Evolutionary conservation across 2,329 filamentous ascomycete species (phyloP).

Genomic region (Conoideocrella luteorostrata): DNA sequence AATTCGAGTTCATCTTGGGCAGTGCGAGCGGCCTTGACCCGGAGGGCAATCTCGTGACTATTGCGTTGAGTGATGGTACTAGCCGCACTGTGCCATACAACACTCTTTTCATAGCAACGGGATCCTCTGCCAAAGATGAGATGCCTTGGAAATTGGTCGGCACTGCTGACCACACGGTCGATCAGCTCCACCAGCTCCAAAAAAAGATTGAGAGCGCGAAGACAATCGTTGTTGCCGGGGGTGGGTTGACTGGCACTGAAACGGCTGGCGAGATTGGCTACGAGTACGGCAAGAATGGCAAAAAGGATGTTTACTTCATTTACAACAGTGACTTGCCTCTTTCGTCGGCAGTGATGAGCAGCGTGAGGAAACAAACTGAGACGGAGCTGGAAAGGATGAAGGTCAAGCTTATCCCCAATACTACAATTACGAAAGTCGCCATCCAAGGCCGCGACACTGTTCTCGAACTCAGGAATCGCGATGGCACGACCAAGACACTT

Average conservation of each 20-base stretch:
- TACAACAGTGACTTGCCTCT: conserved; percentile 34
- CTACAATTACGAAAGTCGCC: conserved; percentile 27
- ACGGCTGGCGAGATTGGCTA: conserved; percentile 44
- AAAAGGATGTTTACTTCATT: conserved; percentile 42
- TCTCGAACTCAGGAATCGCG: conserved; percentile 27
- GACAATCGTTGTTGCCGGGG: conserved; percentile 46
- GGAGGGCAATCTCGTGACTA: conserved; percentile 33
- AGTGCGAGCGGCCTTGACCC: conserved; percentile 39
- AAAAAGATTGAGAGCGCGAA: conserved; percentile 33
- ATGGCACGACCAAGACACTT: conserved; percentile 31
- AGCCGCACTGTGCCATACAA: conserved; percentile 40
- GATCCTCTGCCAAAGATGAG: conserved; percentile 33
- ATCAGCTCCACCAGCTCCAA: conserved; percentile 29
- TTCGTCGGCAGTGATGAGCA: conserved; percentile 21
- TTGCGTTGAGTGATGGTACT: conserved; percentile 28
- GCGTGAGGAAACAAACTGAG: conserved; percentile 32
- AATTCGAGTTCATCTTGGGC: conserved; percentile 48
- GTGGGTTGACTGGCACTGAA: conserved; percentile 45
- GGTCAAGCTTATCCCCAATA: conserved; percentile 34
- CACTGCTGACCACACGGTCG: conserved; percentile 35
- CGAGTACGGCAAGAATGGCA: conserved; percentile 34
- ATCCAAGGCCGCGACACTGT: conserved; percentile 19
- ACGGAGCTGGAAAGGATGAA: conserved; percentile 36
- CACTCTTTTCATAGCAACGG: conserved; percentile 49
- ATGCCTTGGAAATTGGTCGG: conserved; percentile 45